phyloP scores from a whole-genome alignment of 1,139 yeast genomes.

The Geotrichum siamense region DNA sequence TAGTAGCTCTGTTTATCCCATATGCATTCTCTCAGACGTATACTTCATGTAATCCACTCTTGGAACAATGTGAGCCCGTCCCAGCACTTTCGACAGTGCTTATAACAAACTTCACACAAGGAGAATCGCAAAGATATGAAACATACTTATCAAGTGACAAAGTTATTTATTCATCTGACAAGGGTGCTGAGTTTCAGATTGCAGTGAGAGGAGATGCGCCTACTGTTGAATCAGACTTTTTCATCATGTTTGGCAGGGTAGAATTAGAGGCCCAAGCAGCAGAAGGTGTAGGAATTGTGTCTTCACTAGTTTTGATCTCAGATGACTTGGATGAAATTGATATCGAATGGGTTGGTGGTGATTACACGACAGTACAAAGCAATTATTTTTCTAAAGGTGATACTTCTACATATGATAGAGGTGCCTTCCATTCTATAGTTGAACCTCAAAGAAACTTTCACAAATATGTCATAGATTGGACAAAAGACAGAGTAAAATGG shows the following conservation, averaged over 20 bases:
- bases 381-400: slow-evolving; percentile 80
- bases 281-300: slow-evolving; percentile 65
- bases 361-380: slow-evolving; percentile 63
- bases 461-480: slow-evolving; percentile 82
- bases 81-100: slow-evolving; percentile 21
- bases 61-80: slow-evolving; percentile 14
- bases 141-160: slow-evolving; percentile 22
- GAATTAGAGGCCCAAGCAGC: slow-evolving; percentile 70
- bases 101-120: slow-evolving; percentile 20
- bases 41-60: slow-evolving; percentile 24
- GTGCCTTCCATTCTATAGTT: slow-evolving; percentile 58
- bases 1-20: neutral
- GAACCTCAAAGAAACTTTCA: slow-evolving; percentile 55
- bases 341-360: slow-evolving; percentile 78
- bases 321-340: slow-evolving; percentile 86
- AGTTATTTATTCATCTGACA: slow-evolving; percentile 31
- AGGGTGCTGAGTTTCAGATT: slow-evolving; percentile 56
- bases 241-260: slow-evolving; percentile 79
- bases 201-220: slow-evolving; percentile 66
- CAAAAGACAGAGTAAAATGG: slow-evolving; percentile 54
- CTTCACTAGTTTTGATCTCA: slow-evolving; percentile 74
- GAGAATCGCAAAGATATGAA: slow-evolving; percentile 18
- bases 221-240: slow-evolving; percentile 64
- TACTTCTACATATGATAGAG: slow-evolving; percentile 71
- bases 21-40: slow-evolving; percentile 4